phyloP scores from a whole-genome alignment of 2,329 filamentous ascomycete genomes.

The Fusarium falciforme region DNA sequence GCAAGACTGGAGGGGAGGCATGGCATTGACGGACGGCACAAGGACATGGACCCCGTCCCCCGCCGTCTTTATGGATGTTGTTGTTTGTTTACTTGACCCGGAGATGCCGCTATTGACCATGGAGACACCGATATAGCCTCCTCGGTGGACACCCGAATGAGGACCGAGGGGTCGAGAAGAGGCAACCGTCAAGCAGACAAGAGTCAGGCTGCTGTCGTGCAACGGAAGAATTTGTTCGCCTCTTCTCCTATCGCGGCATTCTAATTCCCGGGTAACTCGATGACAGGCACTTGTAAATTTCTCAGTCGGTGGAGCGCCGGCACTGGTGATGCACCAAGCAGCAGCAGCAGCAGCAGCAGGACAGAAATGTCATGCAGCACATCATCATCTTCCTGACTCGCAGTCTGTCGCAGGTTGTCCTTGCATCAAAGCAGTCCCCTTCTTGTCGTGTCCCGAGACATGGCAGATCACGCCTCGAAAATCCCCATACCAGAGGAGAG shows the following conservation, averaged over 20 bases:
- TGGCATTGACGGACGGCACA: constrained; percentile 28
- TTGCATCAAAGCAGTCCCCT: constrained; percentile 1
- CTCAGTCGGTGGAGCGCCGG: constrained; percentile 16
- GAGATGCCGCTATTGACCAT: constrained; percentile 26
- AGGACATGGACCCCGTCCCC: constrained; percentile 15
- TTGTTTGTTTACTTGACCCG: constrained; percentile 42
- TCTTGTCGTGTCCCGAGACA: constrained; percentile 6
- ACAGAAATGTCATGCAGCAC: constrained; percentile 18
- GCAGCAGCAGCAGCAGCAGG: not conserved
- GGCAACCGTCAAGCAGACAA: not conserved
- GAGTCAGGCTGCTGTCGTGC: not conserved
- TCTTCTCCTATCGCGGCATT: not conserved
- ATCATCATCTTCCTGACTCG: constrained; percentile 6
- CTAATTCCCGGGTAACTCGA: constrained; percentile 1
- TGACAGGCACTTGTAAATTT: not conserved
- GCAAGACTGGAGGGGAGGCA: constrained; percentile 16
- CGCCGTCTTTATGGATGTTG: constrained; percentile 25
- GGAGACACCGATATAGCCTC: constrained; percentile 19
- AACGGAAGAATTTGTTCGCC: not conserved
- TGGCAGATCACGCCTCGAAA: constrained; percentile 12
- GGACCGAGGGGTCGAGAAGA: not conserved
- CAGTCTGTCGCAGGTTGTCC: constrained; percentile 2
- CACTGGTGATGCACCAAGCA: constrained; percentile 13
- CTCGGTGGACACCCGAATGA: constrained; percentile 9
- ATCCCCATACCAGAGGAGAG: constrained; percentile 3